These are phyloP conservation scores for Fusarium pseudonygamai DNA, from an alignment of 2,329 filamentous ascomycete genomes.

Conservation along the genomic window DNA sequence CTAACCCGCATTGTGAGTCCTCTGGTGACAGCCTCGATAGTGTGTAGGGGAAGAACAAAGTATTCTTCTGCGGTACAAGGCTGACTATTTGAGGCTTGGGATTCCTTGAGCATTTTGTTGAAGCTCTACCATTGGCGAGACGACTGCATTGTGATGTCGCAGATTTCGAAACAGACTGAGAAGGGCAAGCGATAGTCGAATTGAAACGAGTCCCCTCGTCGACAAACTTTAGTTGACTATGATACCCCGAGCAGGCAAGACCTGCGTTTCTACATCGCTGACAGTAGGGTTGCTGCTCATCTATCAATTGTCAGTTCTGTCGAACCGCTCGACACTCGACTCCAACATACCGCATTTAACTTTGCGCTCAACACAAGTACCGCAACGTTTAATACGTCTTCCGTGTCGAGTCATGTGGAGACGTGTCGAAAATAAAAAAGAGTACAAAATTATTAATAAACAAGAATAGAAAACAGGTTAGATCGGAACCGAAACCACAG, in stretches of 20 bases:
- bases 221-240: conserved; percentile 28
- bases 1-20: background rate
- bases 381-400: conserved; percentile 28
- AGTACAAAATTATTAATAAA: background rate
- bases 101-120: background rate
- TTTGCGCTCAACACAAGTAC: conserved; percentile 29
- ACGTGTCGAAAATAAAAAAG: background rate
- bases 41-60: conserved; percentile 21
- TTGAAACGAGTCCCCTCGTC: conserved; percentile 18
- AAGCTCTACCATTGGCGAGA: background rate
- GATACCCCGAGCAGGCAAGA: conserved; percentile 16
- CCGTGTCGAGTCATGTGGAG: conserved; percentile 22
- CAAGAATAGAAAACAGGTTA: background rate
- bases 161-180: background rate
- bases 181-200: background rate
- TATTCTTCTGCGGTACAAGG: background rate
- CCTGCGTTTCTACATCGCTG: conserved; percentile 23
- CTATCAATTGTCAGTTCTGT: background rate
- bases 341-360: conserved; percentile 23
- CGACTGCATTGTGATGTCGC: background rate
- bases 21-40: conserved; percentile 12
- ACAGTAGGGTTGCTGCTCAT: conserved; percentile 26
- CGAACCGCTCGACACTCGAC: background rate
- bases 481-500: background rate
- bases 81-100: background rate